Evolutionary conservation across 495 filamentous ascomycete genomes (phyloP).

Genomic region (Glonium stellatum): DNA sequence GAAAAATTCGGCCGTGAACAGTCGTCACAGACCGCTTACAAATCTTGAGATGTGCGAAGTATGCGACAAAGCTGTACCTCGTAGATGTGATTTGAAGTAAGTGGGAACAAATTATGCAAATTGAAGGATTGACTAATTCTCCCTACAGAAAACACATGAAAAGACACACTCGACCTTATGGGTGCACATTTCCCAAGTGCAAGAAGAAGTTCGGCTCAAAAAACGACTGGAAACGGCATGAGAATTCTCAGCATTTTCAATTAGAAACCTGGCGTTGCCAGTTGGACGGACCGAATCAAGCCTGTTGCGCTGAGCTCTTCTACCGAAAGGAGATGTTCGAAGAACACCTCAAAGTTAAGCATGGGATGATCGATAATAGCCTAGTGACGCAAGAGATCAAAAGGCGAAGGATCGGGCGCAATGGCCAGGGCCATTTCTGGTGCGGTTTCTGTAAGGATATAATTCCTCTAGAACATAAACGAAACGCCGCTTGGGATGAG

Average conservation of each 20-base stretch:
- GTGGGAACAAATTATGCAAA: neutral
- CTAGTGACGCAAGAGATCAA: slow-evolving; percentile 35
- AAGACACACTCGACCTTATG: slow-evolving; percentile 79
- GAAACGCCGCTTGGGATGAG: slow-evolving; percentile 59
- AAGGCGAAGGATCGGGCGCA: slow-evolving; percentile 54
- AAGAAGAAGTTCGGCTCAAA: slow-evolving; percentile 81
- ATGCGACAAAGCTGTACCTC: slow-evolving; percentile 50
- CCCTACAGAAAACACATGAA: slow-evolving; percentile 67
- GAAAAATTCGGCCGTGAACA: neutral
- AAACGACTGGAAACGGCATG: slow-evolving; percentile 95
- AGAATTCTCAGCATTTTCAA: slow-evolving; percentile 78
- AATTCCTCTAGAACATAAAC: slow-evolving; percentile 49
- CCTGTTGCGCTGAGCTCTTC: slow-evolving; percentile 42
- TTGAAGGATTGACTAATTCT: neutral
- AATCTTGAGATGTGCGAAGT: slow-evolving; percentile 43
- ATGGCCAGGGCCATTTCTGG: slow-evolving; percentile 69
- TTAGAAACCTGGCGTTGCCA: slow-evolving; percentile 71
- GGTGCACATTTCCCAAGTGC: slow-evolving; percentile 72
- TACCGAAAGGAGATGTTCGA: slow-evolving; percentile 55
- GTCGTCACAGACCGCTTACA: neutral
- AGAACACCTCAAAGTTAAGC: slow-evolving; percentile 45
- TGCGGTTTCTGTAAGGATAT: slow-evolving; percentile 74
- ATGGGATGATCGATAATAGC: slow-evolving; percentile 26
- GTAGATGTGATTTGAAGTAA: slow-evolving; percentile 45
- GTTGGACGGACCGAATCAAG: neutral